These are phyloP conservation scores for Metarhizium brunneum DNA, from an alignment of 2,329 filamentous ascomycete species.

Conservation along the genomic window DNA sequence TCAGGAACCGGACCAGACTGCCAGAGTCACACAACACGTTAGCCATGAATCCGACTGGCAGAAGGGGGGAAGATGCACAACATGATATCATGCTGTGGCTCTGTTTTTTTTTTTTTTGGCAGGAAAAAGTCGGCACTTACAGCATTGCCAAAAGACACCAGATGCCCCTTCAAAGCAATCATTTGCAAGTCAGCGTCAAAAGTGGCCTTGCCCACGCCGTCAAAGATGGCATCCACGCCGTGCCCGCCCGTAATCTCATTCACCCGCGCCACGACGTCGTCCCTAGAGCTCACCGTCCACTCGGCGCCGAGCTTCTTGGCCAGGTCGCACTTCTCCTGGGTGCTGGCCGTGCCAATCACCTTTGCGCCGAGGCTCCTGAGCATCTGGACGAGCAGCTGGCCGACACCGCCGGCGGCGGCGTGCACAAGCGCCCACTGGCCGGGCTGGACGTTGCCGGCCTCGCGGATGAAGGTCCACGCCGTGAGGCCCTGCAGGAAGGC, in stretches of 20 bases:
- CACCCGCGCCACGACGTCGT: constrained; percentile 50
- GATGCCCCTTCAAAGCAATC: constrained; percentile 65
- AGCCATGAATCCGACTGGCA: background rate
- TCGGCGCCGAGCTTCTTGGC: constrained; percentile 64
- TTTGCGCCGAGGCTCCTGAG: constrained; percentile 63
- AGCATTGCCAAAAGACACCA: constrained; percentile 76
- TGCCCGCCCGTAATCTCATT: constrained; percentile 60
- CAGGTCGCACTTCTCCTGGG: constrained; percentile 60
- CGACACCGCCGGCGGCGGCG: constrained; percentile 77
- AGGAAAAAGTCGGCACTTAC: constrained; percentile 28
- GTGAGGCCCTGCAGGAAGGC: constrained; percentile 75
- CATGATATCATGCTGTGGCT: background rate
- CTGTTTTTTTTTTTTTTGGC: no score
- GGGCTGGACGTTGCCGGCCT: constrained; percentile 64
- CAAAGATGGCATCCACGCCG: constrained; percentile 72
- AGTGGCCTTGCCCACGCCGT: constrained; percentile 77
- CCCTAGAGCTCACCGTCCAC: constrained; percentile 60
- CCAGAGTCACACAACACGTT: background rate
- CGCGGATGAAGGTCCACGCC: constrained; percentile 67
- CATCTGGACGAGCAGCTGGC: constrained; percentile 66
- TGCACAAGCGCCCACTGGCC: constrained; percentile 80
- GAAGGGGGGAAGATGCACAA: background rate
- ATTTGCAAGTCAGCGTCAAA: constrained; percentile 71
- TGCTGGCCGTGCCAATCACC: constrained; percentile 72
- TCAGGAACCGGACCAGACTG: constrained; percentile 66